Base-by-base conservation (phyloP, 495 filamentous ascomycete genomes). In the Aspergillus indologenus region DNA sequence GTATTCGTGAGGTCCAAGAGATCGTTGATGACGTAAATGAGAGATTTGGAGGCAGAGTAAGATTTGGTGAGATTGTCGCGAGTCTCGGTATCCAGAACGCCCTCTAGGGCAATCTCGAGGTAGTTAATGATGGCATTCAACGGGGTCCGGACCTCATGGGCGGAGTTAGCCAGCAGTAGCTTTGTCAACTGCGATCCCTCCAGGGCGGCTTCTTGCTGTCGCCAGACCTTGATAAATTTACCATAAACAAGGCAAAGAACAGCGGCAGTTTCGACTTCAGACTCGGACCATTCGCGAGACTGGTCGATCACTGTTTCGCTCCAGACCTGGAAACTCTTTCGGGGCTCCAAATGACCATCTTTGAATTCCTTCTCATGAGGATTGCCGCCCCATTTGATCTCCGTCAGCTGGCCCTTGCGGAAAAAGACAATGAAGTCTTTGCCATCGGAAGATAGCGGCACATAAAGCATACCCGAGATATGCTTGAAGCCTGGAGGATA, bases 91-190 rank as follows among this genome's bases (percentile, higher is more conserved):
- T 96, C 92, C 2, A 96, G 78, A 0, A 84, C 73, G 2, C 90
- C 90, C 70, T 98, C 93, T 3, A 98, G 75, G 0, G 93, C 93
- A 61, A 96, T 96, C 65, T 98, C 93, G 2, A 98, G 77, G 58
- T 94, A 96, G 64, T 98, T 98, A 68, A 98, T 94, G 65, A 98
- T 95, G 20, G 93, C 93, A 70, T 96, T 96, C 4, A 98, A 75
- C 0, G 93, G 92, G 0, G 93, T 98, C 29, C 93, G 88, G 17
- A 98, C 90, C 76, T 96, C 92, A 65, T 98, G 93, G 0, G 93
- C 93, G 0, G 92, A 95, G 65, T 98, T 96, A 11, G 93, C 90
- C 2, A 96, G 77, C 11, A 98, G 72, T 15, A 98, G 74, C 49
- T 84, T 79, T 2, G 90, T 96, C 18, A 98, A 75, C 45, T 91